phyloP scores from a whole-genome alignment of 1,284 basidiomycete genomes.

The Vanrija pseudolonga region DNA sequence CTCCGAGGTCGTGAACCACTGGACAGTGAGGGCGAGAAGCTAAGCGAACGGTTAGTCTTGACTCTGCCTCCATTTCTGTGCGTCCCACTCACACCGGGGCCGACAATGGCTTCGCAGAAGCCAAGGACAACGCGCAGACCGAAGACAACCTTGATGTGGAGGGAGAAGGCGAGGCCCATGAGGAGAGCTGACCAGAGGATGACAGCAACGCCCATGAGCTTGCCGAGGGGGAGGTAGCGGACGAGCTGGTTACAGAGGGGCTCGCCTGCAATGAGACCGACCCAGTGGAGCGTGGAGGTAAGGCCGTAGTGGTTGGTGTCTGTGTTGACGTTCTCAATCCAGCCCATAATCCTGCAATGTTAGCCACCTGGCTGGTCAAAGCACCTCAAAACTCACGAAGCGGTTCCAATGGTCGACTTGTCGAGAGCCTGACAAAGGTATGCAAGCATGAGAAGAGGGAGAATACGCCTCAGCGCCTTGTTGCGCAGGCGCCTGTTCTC shows the following conservation, averaged over 20 bases:
- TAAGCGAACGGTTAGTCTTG: neutral
- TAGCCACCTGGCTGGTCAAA: too few species aligned
- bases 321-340: neutral
- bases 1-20: constrained; percentile 16
- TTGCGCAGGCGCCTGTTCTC: constrained; percentile 21
- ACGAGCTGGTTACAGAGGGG: constrained; percentile 1
- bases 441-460: constrained; percentile 29
- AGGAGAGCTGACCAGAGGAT: constrained; percentile 5
- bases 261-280: constrained; percentile 3
- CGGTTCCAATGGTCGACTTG: constrained; percentile 8
- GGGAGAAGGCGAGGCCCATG: constrained; percentile 6
- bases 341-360: constrained; percentile 1
- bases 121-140: constrained; percentile 2
- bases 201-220: constrained; percentile 2
- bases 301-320: constrained; percentile 2
- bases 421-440: constrained; percentile 32
- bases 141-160: constrained; percentile 2
- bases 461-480: constrained; percentile 12
- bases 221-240: constrained; percentile 2
- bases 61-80: too few species aligned
- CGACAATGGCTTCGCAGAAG: constrained; percentile 1
- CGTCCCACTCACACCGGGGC: neutral
- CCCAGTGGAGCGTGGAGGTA: constrained; percentile 1
- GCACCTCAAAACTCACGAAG: too few species aligned
- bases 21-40: constrained; percentile 10